Percentiles rank a stretch among this genome's conserved stretches.
Evolutionary conservation across 805 yeast species (phyloP).

Genomic region (Metschnikowia reukaufii): DNA sequence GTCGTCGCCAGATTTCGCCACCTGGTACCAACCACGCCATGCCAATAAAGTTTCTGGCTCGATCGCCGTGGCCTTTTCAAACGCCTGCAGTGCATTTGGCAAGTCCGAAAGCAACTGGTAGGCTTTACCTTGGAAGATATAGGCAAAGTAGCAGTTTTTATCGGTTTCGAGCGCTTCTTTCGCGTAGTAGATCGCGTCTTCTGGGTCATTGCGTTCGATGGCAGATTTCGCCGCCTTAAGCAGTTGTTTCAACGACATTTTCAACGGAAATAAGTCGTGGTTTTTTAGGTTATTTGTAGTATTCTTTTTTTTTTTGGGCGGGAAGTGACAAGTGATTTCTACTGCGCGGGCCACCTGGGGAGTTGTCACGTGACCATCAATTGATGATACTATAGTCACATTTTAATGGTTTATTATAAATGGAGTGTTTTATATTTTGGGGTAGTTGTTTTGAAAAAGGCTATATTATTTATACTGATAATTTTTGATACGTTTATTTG

Average conservation of each 20-base stretch:
- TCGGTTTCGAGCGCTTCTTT: conserved; percentile 58
- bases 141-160: conserved; percentile 60
- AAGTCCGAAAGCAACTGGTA: conserved; percentile 45
- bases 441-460: too few species aligned
- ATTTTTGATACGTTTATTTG: too few species aligned
- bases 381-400: too few species aligned
- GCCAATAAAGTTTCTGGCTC: conserved; percentile 58
- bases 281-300: background rate
- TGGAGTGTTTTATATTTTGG: too few species aligned
- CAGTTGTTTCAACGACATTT: conserved; percentile 27
- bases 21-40: conserved; percentile 76
- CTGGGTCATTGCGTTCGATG: conserved; percentile 57
- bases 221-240: conserved; percentile 47
- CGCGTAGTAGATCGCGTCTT: conserved; percentile 57
- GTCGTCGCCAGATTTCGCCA: conserved; percentile 39
- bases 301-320: too few species aligned
- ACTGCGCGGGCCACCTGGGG: too few species aligned
- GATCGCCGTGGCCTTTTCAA: conserved; percentile 49
- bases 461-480: too few species aligned
- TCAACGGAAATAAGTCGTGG: background rate
- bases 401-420: too few species aligned
- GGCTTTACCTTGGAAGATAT: conserved; percentile 71
- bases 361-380: too few species aligned
- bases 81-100: conserved; percentile 42
- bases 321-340: too few species aligned